These are phyloP conservation scores for Tagetes erecta DNA, from an alignment of 129 eudicot genomes.

Conservation along the genomic window DNA sequence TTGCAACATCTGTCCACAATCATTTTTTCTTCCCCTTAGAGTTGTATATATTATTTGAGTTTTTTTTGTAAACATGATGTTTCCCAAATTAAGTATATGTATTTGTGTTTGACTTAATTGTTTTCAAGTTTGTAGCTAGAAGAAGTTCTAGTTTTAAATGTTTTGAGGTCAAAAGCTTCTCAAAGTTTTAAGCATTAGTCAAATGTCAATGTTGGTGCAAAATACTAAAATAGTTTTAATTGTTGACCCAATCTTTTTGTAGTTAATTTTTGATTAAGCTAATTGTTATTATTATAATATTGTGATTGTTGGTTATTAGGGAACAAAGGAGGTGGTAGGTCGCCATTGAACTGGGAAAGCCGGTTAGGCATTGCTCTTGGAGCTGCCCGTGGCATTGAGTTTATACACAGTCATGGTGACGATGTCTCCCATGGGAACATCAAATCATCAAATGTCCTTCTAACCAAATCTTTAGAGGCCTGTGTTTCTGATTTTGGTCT, in stretches of 20 bases:
- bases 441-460: slow-evolving; percentile 80
- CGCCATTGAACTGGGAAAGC: slow-evolving; percentile 75
- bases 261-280: neutral
- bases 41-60: no score
- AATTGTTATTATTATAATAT: neutral
- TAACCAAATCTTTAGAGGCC: slow-evolving; percentile 71
- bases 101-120: neutral
- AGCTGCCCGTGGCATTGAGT: slow-evolving; percentile 81
- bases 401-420: slow-evolving; percentile 68
- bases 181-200: neutral
- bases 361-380: slow-evolving; percentile 86
- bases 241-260: neutral
- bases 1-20: neutral
- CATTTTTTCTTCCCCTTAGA: neutral
- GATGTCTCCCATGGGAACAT: slow-evolving; percentile 77
- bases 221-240: no score
- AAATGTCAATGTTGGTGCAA: no score
- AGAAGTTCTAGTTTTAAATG: neutral
- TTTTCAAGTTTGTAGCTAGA: neutral
- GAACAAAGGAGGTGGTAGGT: slow-evolving; percentile 80
- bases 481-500: slow-evolving; percentile 85
- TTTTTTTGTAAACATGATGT: no score
- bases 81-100: no score
- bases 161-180: neutral
- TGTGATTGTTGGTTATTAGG: slow-evolving; percentile 40